These are phyloP conservation scores for Lactuca saligna DNA, from an alignment of 129 eudicot genomes.

Conservation along the genomic window DNA sequence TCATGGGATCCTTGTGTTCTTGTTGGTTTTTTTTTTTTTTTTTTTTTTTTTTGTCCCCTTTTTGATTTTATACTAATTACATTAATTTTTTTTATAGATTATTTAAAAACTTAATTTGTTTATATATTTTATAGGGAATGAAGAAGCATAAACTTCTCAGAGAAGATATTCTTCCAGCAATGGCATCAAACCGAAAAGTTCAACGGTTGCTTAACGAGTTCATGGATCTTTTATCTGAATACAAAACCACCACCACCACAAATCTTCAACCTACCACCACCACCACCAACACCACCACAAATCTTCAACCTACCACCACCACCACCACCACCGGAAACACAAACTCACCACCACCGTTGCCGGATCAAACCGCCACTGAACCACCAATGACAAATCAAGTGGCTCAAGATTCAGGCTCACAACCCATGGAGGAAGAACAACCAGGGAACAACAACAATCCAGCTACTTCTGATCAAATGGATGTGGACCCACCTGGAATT, in stretches of 20 bases:
- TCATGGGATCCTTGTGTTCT: slow-evolving; percentile 95
- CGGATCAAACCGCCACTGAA: slow-evolving; percentile 39
- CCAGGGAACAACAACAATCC: slow-evolving; percentile 14
- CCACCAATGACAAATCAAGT: slow-evolving; percentile 29
- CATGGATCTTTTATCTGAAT: slow-evolving; percentile 89
- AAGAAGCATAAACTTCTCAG: slow-evolving; percentile 81
- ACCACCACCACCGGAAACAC: slow-evolving; percentile 14
- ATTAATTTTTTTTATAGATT: not conserved
- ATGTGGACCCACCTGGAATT: slow-evolving; percentile 39
- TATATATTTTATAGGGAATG: slow-evolving; percentile 62
- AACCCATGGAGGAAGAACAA: slow-evolving; percentile 34
- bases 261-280: slow-evolving; percentile 26
- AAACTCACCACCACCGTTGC: slow-evolving; percentile 8
- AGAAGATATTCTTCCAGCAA: slow-evolving; percentile 97
- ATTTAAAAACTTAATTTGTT: not conserved
- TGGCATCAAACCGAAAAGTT: slow-evolving; percentile 95
- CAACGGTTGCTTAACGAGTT: slow-evolving; percentile 90
- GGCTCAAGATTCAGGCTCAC: slow-evolving; percentile 31
- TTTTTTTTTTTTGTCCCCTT: not conserved
- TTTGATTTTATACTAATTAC: not conserved
- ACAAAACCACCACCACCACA: slow-evolving; percentile 32
- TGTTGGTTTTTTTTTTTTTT: slow-evolving; percentile 35
- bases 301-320: slow-evolving; percentile 21
- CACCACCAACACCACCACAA: slow-evolving; percentile 14
- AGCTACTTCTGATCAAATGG: slow-evolving; percentile 40